Base-by-base conservation (phyloP, 2,329 filamentous ascomycete species). In the Talaromyces sp. region DNA sequence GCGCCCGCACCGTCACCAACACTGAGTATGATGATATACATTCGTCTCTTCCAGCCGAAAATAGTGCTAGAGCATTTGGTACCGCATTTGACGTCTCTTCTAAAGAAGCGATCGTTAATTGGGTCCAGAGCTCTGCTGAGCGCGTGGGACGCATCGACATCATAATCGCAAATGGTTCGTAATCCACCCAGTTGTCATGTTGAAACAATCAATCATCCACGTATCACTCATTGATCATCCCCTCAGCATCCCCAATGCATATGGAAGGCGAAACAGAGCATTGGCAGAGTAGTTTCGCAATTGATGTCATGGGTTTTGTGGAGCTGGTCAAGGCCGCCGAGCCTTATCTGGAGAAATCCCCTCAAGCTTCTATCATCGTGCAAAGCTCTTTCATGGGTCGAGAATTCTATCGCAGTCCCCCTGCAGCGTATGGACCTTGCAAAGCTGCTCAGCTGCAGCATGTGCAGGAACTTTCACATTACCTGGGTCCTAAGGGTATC, bases 401-500 rank as follows among this genome's bases (percentile, higher is more conserved):
- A 4, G 58, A 64, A 19, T 61, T 62, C 46, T 62, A 55, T 37
- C 60, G 58, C 10, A 56, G 53, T 32, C 58, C 58, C 3, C 59
- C 62, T 8, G 62, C 58, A 1, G 49, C 62, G 7, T 64, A 64
- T 24, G 58, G 61, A 4, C 51, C 61, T 6, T 61, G 52, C 49
- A 64, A 64, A 35, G 56, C 58, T 8, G 61, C 62, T 1, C 62
- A 64, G 46, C 51, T 62, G 40, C 58, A 60, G 16, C 53, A 64
- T 50, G 66, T 55, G 35, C 63, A 54, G 57, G 67, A 51, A 52
- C 59, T 57, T 4, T 50, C 41, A 47, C 62, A 54, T 49, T 65
- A 39, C n/a, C 33, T 56, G 42, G 54, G 54, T 0, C 54, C 54
- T 3, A 65, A 66, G 47, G 65, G 64, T 6, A 62, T 70, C 30